Base-by-base conservation (phyloP, 495 filamentous ascomycete genomes). In the Penicillium herquei region DNA sequence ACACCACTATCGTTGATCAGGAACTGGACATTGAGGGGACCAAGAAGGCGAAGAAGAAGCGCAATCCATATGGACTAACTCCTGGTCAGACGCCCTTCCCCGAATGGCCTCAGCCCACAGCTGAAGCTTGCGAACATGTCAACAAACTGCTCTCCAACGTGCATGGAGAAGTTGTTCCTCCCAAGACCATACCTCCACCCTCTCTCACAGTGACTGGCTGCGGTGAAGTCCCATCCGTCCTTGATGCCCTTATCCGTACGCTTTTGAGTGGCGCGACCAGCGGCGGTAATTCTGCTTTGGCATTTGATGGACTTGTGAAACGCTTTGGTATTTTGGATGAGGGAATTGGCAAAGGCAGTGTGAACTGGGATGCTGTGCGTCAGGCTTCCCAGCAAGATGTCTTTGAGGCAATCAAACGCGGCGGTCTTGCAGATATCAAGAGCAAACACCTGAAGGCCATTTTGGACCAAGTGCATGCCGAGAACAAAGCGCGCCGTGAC, bases 181-280 rank as follows among this genome's bases (percentile, higher is more conserved):
- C 94, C 1, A 72, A 83, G 13, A 82, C 73, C 1, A 85, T 94
- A 13, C 90, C 91, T 0, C 71, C 79, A 7, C 89, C 94, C 1
- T 91, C 89, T n/a, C 71, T 90, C 2, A 86, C 87, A 3, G 81
- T 91, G 12, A 84, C 92, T 14, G 93, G 92, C 2, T 98, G 94
- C 61, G 94, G 94, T 12, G 92, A 98, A 68, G 94, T 97, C 0
- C 93, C 93, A 0, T 93, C 86, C 16, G 85, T 97, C 1, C 78
- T 98, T 0, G 94, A 98, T 65, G 94, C 92, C 0, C 74, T 98
- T 0, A 81, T 96, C 18, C 82, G 92, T 21, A 96, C 92, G 0
- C 65, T 87, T 5, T 79, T 96, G 21, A 95, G 90, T 66, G 88
- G 87, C 0, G 84, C 87, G 7, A 94, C 90, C 0, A 84, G 82